Percentiles rank a stretch among this genome's conserved stretches.
phyloP scores from a whole-genome alignment of 139 green algal species.

The Gonium pectorale region DNA sequence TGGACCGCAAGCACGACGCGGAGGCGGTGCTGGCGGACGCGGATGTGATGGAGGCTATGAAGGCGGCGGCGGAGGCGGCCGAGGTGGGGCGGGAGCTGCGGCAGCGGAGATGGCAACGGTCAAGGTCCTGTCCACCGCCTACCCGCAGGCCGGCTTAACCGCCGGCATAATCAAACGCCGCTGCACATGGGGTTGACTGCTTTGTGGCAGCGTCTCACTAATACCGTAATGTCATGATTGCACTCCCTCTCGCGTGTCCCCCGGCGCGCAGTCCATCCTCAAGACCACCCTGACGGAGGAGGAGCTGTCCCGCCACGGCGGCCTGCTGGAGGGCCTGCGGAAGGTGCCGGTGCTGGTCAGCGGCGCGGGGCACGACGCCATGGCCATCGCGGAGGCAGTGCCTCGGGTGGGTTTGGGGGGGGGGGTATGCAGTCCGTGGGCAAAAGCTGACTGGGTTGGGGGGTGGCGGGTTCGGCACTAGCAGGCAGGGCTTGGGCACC shows the following conservation, averaged over 20 bases:
- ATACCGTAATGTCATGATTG: no score
- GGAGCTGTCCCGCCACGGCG: neutral
- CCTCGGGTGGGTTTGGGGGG: neutral
- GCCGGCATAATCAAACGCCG: no score
- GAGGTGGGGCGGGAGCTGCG: neutral
- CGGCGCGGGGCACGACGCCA: conserved; percentile 92
- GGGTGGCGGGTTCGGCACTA: no score
- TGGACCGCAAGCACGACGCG: conserved; percentile 71
- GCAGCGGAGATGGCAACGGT: no score
- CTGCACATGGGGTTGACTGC: no score
- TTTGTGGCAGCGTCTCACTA: no score
- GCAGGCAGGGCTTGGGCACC: no score
- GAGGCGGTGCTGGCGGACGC: conserved; percentile 63
- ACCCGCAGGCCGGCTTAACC: no score
- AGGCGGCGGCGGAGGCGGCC: conserved; percentile 12
- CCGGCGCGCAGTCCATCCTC: conserved; percentile 10
- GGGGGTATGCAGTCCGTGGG: neutral
- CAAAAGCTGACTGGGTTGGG: no score
- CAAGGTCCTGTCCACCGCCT: no score
- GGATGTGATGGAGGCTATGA: conserved; percentile 56
- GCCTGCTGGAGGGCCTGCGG: conserved; percentile 16
- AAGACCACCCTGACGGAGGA: neutral
- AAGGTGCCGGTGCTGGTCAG: conserved; percentile 76
- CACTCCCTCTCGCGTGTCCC: no score
- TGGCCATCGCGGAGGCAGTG: conserved; percentile 82